A percentile compares a stretch with the other conserved stretches of the same genome.
These are phyloP conservation scores for Trichophyton mentagrophytes DNA, from an alignment of 2,329 filamentous ascomycete genomes.

Conservation along the genomic window DNA sequence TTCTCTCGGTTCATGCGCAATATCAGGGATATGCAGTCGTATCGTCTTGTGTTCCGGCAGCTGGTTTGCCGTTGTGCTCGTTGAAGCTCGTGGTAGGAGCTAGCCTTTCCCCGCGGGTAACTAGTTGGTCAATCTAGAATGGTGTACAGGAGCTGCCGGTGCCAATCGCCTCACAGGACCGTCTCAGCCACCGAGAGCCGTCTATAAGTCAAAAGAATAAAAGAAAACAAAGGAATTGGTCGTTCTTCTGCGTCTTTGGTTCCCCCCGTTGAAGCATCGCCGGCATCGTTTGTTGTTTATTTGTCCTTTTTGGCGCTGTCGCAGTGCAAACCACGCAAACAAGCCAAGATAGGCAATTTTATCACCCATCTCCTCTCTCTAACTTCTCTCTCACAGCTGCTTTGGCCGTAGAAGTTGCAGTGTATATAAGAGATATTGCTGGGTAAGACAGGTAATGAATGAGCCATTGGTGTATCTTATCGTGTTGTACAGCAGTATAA, in stretches of 20 bases:
- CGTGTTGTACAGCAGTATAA: not conserved
- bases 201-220: not conserved
- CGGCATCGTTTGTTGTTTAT: not conserved
- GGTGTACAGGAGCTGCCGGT: too few relatives aligned
- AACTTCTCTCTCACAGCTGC: not conserved
- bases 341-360: constrained; percentile 5
- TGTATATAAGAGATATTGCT: not conserved
- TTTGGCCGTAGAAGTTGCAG: not conserved
- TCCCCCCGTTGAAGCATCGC: too few relatives aligned
- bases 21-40: not conserved
- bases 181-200: not conserved
- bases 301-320: constrained; percentile 11
- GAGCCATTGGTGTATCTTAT: not conserved
- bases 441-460: not conserved
- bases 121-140: not conserved
- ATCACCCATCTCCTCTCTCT: not conserved
- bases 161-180: not conserved
- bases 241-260: not conserved
- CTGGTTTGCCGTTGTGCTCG: not conserved
- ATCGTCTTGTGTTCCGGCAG: not conserved
- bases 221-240: not conserved
- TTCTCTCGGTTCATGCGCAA: not conserved
- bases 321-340: constrained; percentile 3
- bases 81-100: not conserved
- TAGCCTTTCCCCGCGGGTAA: not conserved